Percentiles rank a stretch among this genome's conserved stretches.
Conservation (phyloP, 2,329 filamentous ascomycete species). For the Talaromyces sp. region DNA sequence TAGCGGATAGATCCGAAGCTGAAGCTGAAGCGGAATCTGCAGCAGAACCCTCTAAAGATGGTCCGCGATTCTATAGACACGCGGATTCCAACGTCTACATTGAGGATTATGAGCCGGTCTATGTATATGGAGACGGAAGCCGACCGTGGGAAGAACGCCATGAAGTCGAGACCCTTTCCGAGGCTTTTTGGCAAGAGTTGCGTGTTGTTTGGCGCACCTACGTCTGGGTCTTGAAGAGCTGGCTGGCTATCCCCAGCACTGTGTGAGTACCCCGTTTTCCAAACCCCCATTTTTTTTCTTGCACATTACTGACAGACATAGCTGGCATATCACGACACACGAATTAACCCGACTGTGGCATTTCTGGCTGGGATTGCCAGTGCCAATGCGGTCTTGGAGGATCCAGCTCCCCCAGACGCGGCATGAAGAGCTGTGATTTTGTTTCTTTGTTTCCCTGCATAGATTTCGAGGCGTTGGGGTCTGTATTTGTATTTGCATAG, state of each 20-base stretch:
- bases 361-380: constrained; percentile 60
- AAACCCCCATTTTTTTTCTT: background rate
- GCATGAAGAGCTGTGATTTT: constrained; percentile 15
- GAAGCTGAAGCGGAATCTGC: constrained; percentile 10
- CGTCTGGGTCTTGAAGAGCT: constrained; percentile 64
- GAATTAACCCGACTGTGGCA: constrained; percentile 56
- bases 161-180: constrained; percentile 45
- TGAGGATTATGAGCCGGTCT: constrained; percentile 40
- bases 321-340: constrained; percentile 48
- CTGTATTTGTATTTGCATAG: constrained; percentile 9
- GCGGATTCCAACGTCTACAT: constrained; percentile 31
- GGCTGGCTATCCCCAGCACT: constrained; percentile 63
- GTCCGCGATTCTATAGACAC: constrained; percentile 25
- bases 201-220: constrained; percentile 58
- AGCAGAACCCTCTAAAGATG: background rate
- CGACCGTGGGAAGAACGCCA: constrained; percentile 29
- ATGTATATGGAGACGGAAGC: constrained; percentile 35
- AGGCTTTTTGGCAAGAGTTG: constrained; percentile 62
- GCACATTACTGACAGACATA: constrained; percentile 20
- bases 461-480: constrained; percentile 7
- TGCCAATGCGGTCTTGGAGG: constrained; percentile 55
- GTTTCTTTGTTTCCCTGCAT: constrained; percentile 5
- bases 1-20: constrained; percentile 19
- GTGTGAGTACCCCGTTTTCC: constrained; percentile 55
- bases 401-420: constrained; percentile 38